Conservation (phyloP, 1,284 basidiomycete species). For the Trametes polyzona region DNA sequence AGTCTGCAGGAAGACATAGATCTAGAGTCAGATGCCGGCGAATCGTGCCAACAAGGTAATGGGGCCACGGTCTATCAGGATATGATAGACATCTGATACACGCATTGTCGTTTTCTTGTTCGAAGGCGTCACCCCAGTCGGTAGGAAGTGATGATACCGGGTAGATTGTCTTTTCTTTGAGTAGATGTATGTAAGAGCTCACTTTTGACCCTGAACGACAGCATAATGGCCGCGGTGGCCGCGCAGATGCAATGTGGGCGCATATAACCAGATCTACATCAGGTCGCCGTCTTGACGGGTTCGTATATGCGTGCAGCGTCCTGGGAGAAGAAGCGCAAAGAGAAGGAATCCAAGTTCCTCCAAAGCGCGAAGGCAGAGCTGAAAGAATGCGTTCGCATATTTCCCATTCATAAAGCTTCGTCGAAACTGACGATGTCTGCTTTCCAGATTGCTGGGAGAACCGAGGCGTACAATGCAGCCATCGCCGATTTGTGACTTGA, state of each 20-base stretch:
- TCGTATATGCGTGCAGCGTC: constrained; percentile 32
- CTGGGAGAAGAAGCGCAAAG: constrained; percentile 44
- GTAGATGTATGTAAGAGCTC: neutral
- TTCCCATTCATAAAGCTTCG: neutral
- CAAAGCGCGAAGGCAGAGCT: constrained; percentile 35
- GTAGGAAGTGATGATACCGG: constrained; percentile 26
- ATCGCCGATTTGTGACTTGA: constrained; percentile 27
- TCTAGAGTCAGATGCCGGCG: too few species aligned
- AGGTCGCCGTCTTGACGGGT: neutral
- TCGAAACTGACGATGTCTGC: neutral
- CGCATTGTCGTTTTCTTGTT: neutral
- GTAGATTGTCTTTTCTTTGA: neutral
- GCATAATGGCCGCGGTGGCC: constrained; percentile 32
- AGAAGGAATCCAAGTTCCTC: constrained; percentile 39
- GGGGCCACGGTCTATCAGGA: neutral
- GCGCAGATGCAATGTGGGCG: constrained; percentile 35
- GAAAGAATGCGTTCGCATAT: constrained; percentile 33
- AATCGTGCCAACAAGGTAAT: neutral
- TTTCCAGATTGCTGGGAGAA: constrained; percentile 18
- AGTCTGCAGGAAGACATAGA: too few species aligned
- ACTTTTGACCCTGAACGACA: constrained; percentile 1
- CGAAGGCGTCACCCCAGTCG: constrained; percentile 16
- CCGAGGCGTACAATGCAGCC: constrained; percentile 24
- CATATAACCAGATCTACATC: constrained; percentile 3
- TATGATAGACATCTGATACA: neutral